A percentile compares a stretch with the other conserved stretches of the same genome.
Conservation (phyloP, 345 rosid genomes). For the Bruguiera sexangula region DNA sequence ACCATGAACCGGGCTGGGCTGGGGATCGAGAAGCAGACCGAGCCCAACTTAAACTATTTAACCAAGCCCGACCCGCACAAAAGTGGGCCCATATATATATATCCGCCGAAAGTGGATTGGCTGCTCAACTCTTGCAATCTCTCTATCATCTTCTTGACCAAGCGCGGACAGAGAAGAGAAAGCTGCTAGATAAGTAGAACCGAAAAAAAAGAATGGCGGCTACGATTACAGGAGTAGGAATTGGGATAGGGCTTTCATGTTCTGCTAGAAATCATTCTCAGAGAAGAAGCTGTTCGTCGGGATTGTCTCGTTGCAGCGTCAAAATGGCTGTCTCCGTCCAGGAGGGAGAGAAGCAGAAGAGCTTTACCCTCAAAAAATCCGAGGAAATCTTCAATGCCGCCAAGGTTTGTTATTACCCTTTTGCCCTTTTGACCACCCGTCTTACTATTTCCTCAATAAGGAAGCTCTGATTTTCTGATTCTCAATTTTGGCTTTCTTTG, state of each 20-base stretch:
- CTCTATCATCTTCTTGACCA: conserved; percentile 11
- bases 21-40: no score
- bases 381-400: conserved; percentile 82
- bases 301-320: conserved; percentile 37
- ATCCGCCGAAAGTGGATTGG: neutral
- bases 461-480: neutral
- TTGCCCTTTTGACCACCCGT: neutral
- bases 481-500: neutral
- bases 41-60: no score
- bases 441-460: no score
- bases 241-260: conserved; percentile 44
- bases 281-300: conserved; percentile 23
- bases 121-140: neutral
- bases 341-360: conserved; percentile 56
- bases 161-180: neutral
- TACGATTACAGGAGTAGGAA: conserved; percentile 47
- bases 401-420: conserved; percentile 40
- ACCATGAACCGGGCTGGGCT: no score
- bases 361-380: conserved; percentile 63
- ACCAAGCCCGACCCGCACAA: no score
- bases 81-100: no score
- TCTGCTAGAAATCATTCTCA: conserved; percentile 30
- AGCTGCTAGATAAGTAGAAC: neutral
- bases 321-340: conserved; percentile 58
- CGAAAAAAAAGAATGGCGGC: conserved; percentile 41